Conservation (phyloP, 192 early-diverging fungal species). For the Coemansia sp. region DNA sequence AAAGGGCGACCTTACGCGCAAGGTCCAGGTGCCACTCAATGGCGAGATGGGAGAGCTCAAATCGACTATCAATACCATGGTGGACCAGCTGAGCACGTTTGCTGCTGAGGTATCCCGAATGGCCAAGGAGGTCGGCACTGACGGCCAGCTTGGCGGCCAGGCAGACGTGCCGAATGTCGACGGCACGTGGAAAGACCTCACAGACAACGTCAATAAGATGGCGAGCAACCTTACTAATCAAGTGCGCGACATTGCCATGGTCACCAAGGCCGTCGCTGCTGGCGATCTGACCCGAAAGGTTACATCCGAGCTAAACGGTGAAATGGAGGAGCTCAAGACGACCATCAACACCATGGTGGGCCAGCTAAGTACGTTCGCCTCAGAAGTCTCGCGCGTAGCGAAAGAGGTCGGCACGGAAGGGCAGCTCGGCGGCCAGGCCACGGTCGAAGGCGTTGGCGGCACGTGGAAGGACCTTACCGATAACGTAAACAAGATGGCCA, state of each 20-base stretch:
- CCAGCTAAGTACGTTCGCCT: conserved; percentile 56
- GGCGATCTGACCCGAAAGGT: conserved; percentile 58
- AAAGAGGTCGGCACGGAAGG: conserved; percentile 65
- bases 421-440: conserved; percentile 60
- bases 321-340: conserved; percentile 57
- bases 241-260: conserved; percentile 56
- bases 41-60: conserved; percentile 63
- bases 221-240: conserved; percentile 58
- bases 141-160: conserved; percentile 35
- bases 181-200: conserved; percentile 20
- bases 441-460: conserved; percentile 57
- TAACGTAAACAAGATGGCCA: conserved; percentile 65
- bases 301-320: conserved; percentile 61
- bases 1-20: conserved; percentile 55
- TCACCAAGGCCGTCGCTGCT: conserved; percentile 61
- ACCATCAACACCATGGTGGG: conserved; percentile 66
- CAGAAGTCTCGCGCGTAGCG: conserved; percentile 64
- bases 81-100: conserved; percentile 49
- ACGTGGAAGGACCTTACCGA: conserved; percentile 67
- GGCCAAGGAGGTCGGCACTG: conserved; percentile 68
- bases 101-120: conserved; percentile 65
- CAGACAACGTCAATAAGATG: conserved; percentile 59
- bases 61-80: conserved; percentile 61
- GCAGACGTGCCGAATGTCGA: conserved; percentile 10
- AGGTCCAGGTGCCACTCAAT: conserved; percentile 58